phyloP scores from a whole-genome alignment of 1,284 basidiomycete genomes.

The Leccinum griseonigrum region DNA sequence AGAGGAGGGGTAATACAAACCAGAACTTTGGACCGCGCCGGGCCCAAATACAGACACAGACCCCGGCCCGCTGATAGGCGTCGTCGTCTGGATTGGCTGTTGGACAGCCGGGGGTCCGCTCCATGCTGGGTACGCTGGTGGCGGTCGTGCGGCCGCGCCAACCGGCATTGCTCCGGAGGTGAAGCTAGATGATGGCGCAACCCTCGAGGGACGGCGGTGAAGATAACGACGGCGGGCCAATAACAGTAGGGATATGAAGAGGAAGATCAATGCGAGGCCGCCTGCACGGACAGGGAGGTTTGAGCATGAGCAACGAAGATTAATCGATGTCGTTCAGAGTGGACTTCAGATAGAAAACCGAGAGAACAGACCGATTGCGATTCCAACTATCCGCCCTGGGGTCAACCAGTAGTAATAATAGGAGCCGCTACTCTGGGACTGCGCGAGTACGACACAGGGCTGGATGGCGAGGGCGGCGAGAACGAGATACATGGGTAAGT shows the following conservation, averaged over 20 bases:
- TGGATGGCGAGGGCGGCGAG: constrained; percentile 6
- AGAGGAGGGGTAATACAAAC: not conserved
- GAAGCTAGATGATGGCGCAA: not conserved
- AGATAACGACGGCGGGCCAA: constrained; percentile 14
- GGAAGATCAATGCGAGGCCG: constrained; percentile 4
- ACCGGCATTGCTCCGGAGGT: not conserved
- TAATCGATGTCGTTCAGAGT: not conserved
- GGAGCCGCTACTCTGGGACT: not conserved
- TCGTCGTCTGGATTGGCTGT: not conserved
- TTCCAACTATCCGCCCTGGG: constrained; percentile 24
- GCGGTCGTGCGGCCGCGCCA: not conserved
- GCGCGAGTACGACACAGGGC: constrained; percentile 4
- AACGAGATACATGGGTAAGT: not conserved
- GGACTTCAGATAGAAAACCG: not conserved
- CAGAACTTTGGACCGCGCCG: not conserved
- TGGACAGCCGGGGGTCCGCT: not conserved
- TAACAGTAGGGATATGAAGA: constrained; percentile 13
- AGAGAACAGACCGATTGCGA: constrained; percentile 24
- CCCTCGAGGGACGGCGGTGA: not conserved
- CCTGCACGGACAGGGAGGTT: constrained; percentile 9
- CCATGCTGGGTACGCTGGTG: not conserved
- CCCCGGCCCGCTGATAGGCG: not conserved
- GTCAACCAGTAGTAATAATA: constrained; percentile 20
- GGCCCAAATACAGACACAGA: not conserved
- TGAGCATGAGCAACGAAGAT: not conserved